A percentile compares a stretch with the other conserved stretches of the same genome.
Conservation (phyloP, 139 green algal genomes). For the Zygnema circumcarinatum region DNA sequence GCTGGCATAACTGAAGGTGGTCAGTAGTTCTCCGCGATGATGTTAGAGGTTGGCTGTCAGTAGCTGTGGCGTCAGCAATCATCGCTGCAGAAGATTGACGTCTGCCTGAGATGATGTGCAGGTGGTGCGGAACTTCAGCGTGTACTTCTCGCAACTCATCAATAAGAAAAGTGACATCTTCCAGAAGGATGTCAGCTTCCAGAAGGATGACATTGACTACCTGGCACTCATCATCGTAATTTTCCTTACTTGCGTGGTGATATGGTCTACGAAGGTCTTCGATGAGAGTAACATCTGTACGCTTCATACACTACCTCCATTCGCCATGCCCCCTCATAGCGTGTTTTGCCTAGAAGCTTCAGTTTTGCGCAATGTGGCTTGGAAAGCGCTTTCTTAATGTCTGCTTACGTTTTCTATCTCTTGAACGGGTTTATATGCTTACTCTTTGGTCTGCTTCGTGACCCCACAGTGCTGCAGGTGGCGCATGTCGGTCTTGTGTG, state of each 20-base stretch:
- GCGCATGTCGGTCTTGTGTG: slow-evolving; percentile 31
- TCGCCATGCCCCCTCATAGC: not conserved
- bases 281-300: slow-evolving; percentile 39
- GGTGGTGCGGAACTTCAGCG: slow-evolving; percentile 42
- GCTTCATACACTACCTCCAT: not conserved
- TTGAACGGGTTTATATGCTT: not conserved
- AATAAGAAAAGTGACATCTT: slow-evolving; percentile 33
- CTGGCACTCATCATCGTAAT: slow-evolving; percentile 24
- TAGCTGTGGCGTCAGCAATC: too few relatives aligned
- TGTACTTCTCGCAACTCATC: slow-evolving; percentile 42
- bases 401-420: slow-evolving; percentile 1
- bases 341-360: too few relatives aligned
- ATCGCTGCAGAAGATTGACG: too few relatives aligned
- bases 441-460: slow-evolving; percentile 16
- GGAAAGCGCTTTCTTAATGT: too few relatives aligned
- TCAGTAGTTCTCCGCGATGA: too few relatives aligned
- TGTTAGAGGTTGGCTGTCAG: too few relatives aligned
- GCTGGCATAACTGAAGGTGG: too few relatives aligned
- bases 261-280: slow-evolving; percentile 15
- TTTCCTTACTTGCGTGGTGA: slow-evolving; percentile 20
- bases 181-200: slow-evolving; percentile 26
- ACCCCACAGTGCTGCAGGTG: slow-evolving; percentile 30
- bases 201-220: slow-evolving; percentile 35
- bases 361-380: too few relatives aligned
- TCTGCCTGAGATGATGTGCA: too few relatives aligned